Conservation (phyloP, 257 asterid species). For the Galeopsis tetrahit region DNA sequence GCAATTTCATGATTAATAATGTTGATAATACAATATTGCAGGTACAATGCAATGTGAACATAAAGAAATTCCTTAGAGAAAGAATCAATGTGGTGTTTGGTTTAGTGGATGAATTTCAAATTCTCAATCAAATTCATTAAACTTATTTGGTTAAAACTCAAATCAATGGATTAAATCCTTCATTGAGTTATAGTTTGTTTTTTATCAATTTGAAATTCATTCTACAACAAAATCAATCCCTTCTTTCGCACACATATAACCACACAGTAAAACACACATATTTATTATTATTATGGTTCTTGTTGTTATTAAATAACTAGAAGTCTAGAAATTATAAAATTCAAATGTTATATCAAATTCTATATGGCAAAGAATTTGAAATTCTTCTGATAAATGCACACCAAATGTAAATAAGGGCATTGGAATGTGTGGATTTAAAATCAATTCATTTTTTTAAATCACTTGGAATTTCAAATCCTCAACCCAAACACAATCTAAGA, state of each 20-base stretch:
- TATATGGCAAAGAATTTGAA: neutral
- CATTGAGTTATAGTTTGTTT: neutral
- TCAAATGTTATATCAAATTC: neutral
- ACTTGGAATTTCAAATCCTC: neutral
- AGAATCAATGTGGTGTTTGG: neutral
- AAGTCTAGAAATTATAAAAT: too few species aligned
- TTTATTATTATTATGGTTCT: too few species aligned
- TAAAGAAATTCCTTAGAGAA: neutral
- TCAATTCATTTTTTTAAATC: neutral
- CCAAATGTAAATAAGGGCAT: neutral
- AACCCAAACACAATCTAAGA: neutral
- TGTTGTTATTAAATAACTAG: too few species aligned
- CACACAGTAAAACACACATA: too few species aligned
- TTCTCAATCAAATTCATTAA: neutral
- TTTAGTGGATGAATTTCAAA: neutral
- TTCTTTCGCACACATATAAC: neutral
- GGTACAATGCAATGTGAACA: neutral
- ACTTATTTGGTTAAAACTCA: neutral
- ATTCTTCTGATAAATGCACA: neutral
- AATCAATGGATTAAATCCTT: neutral
- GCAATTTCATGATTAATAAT: slow-evolving; percentile 24
- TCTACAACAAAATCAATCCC: neutral
- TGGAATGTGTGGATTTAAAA: neutral
- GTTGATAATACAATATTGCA: neutral
- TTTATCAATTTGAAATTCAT: neutral